Percentiles rank a stretch among this genome's conserved stretches.
These are phyloP conservation scores for Penicillium cinerascens DNA, from an alignment of 495 filamentous ascomycete genomes.

Conservation along the genomic window DNA sequence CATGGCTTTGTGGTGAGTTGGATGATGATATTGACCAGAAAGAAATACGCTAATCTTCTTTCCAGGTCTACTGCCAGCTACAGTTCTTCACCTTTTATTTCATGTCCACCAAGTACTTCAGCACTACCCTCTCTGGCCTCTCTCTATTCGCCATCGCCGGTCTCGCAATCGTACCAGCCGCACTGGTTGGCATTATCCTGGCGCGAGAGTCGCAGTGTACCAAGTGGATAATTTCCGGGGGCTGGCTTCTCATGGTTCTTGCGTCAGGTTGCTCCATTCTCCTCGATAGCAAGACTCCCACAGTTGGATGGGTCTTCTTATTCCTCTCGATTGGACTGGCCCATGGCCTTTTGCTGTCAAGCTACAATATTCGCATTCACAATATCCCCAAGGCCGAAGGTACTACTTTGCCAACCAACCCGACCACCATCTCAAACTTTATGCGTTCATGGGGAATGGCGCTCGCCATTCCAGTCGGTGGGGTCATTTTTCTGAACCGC, in stretches of 20 bases:
- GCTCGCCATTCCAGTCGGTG: conserved; percentile 59
- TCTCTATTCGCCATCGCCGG: conserved; percentile 48
- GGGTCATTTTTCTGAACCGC: conserved; percentile 55
- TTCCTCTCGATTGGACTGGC: conserved; percentile 51
- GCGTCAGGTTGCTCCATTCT: conserved; percentile 50
- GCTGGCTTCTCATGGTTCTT: conserved; percentile 49
- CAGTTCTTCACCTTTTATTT: conserved; percentile 67
- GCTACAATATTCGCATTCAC: conserved; percentile 49
- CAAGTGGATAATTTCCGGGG: conserved; percentile 52
- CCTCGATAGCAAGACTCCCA: conserved; percentile 42
- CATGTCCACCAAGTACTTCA: conserved; percentile 53
- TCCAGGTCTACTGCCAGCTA: conserved; percentile 43
- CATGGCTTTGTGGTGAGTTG: conserved; percentile 46
- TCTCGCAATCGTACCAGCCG: conserved; percentile 43
- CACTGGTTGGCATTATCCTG: conserved; percentile 50
- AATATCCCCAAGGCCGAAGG: conserved; percentile 17
- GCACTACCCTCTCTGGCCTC: conserved; percentile 54
- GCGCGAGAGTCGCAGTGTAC: conserved; percentile 39
- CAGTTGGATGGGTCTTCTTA: conserved; percentile 49
- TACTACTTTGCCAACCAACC: conserved; percentile 11
- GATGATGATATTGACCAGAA: neutral
- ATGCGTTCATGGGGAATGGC: conserved; percentile 60
- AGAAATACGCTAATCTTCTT: neutral
- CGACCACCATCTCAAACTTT: conserved; percentile 55
- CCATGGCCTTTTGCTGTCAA: conserved; percentile 51